Evolutionary conservation across 257 asterid species (phyloP).

Genomic region (Catharanthus roseus): DNA sequence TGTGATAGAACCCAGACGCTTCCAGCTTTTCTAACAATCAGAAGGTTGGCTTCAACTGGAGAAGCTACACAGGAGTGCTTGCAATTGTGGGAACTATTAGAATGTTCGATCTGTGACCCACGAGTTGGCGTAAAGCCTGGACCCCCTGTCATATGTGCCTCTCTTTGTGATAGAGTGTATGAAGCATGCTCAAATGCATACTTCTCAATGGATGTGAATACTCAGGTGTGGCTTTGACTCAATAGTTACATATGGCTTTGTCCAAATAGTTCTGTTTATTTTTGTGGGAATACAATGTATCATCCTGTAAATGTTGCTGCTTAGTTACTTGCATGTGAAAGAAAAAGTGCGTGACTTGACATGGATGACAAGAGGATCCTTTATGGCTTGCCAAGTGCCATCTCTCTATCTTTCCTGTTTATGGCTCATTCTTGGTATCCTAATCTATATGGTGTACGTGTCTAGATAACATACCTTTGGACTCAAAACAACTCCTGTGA

Average conservation of each 20-base stretch:
- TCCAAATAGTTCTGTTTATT: neutral
- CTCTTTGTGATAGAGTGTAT: constrained; percentile 75
- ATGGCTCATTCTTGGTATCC: neutral
- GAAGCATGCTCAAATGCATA: constrained; percentile 80
- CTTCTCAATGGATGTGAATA: constrained; percentile 72
- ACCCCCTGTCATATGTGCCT: constrained; percentile 69
- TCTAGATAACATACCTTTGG: neutral
- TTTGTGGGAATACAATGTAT: neutral
- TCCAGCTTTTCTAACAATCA: constrained; percentile 73
- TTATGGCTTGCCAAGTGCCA: neutral
- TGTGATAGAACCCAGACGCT: constrained; percentile 87
- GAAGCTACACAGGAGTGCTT: constrained; percentile 94
- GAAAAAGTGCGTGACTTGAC: neutral
- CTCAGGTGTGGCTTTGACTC: constrained; percentile 54
- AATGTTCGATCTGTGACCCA: constrained; percentile 93
- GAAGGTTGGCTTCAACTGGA: constrained; percentile 89
- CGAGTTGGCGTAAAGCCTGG: constrained; percentile 73
- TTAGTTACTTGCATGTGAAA: neutral
- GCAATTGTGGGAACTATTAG: constrained; percentile 90
- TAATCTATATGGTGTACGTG: neutral
- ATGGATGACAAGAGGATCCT: neutral
- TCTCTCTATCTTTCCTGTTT: neutral
- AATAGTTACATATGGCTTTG: neutral
- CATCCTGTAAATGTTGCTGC: neutral
- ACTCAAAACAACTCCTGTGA: neutral